Evolutionary conservation across 2,329 filamentous ascomycete species (phyloP).

Genomic region (Colletotrichum cordylinicola): DNA sequence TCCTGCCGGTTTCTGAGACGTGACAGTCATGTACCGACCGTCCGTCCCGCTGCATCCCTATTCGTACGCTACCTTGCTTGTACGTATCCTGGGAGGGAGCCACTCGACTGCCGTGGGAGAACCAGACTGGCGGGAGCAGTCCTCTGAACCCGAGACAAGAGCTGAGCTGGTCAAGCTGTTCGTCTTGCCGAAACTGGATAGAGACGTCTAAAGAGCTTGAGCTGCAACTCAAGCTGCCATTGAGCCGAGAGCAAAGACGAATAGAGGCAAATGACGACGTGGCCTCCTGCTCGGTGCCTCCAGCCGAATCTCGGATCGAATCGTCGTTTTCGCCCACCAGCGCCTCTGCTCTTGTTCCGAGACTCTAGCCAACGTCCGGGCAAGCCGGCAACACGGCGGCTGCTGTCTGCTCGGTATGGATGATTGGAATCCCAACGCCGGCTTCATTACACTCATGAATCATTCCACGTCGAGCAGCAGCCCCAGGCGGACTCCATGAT

Average conservation of each 20-base stretch:
- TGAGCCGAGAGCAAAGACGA: background rate
- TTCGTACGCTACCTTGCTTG: background rate
- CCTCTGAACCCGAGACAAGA: background rate
- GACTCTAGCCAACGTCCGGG: background rate
- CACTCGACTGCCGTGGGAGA: background rate
- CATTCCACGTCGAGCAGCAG: background rate
- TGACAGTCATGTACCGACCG: conserved; percentile 1
- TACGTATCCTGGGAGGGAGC: background rate
- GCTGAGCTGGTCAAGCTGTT: background rate
- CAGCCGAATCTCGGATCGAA: background rate
- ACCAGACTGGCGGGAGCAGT: background rate
- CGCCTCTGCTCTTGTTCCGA: background rate
- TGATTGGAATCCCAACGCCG: background rate
- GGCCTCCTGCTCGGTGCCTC: background rate
- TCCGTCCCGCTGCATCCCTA: background rate
- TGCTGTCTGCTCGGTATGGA: background rate
- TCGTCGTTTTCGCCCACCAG: background rate
- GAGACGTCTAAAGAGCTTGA: background rate
- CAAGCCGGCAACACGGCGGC: background rate
- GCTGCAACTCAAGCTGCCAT: background rate
- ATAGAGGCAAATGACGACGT: background rate
- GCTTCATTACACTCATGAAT: background rate
- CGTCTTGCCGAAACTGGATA: background rate
- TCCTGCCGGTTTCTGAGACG: background rate
- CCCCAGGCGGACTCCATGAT: background rate